Evolutionary conservation across 208 protist species (phyloP).

Genomic region (Endotrypanum monterogeii): DNA sequence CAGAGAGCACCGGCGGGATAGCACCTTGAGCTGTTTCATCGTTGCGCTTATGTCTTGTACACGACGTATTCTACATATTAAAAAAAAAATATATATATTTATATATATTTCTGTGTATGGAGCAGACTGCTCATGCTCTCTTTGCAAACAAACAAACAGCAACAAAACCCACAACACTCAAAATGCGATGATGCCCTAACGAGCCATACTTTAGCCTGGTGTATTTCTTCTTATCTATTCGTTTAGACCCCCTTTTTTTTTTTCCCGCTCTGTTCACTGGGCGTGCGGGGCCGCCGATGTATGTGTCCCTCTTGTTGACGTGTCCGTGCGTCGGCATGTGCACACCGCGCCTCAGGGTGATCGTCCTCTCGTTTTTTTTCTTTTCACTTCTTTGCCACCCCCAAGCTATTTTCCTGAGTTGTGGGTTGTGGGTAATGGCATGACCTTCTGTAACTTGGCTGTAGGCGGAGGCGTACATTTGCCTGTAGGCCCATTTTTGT

Average conservation of each 20-base stretch:
- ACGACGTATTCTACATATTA: background rate
- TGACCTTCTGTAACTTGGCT: too few relatives aligned
- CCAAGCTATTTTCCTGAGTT: too few relatives aligned
- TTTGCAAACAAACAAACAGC: too few relatives aligned
- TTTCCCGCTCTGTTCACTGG: background rate
- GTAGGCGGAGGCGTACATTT: too few relatives aligned
- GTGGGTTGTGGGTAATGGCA: too few relatives aligned
- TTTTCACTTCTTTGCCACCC: background rate
- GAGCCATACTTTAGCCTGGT: background rate
- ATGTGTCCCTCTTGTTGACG: background rate
- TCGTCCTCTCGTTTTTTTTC: background rate
- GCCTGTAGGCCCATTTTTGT: too few relatives aligned
- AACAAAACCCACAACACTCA: too few relatives aligned
- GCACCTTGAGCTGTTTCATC: background rate
- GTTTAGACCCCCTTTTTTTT: background rate
- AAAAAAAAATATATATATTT: background rate
- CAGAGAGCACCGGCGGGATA: background rate
- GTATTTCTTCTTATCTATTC: background rate
- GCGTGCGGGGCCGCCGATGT: background rate
- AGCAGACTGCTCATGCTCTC: too few relatives aligned
- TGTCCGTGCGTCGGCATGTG: background rate
- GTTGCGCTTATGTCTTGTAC: background rate
- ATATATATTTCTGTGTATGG: background rate
- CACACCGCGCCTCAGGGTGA: background rate
- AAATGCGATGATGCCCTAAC: too few relatives aligned